Base-by-base conservation (phyloP, 2,329 filamentous ascomycete genomes). In the Sphaerostilbella broomeana region DNA sequence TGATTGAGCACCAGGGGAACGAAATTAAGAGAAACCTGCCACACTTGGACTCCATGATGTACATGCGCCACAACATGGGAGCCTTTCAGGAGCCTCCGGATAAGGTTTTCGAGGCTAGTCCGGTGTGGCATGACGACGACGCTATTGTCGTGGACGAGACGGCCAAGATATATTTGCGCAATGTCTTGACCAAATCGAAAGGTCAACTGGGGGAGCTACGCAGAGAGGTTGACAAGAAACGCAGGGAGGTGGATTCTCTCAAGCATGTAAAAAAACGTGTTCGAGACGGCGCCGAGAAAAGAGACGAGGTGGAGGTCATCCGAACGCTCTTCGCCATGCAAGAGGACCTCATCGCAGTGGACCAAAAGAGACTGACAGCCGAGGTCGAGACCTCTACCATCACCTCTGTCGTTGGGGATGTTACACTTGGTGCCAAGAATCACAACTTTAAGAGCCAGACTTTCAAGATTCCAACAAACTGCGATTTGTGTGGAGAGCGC, bases 401-500 rank as follows among this genome's bases (percentile, higher is more conserved):
- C 56, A 90, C 87, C n/a, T 72, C 81, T 8, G 85, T 81, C 0
- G 90, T 95, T 3, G 92, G 92, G 24, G 92, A 98, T 58, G 76
- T 98, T 39, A 95, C 89, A 2, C 70, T 95, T 15, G 90, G 90
- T 13, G 89, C 89, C 9, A 87, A 87, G 59, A 95, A 89, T 55
- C 92, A 98, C 68, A 92, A 94, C 56, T 98, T 98, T 74, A 95
- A 94, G 64, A 81, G 86, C n/a, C 88, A 97, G 57, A 97, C 92
- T 0, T 98, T 97, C 73, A 97, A 97, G 62, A 95, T 98, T 45
- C 94, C 94, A 0, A 98, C 92, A 4, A 97, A 97, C 59, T 98
- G 92, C 65, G 92, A 98, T 61, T 73, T 95, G 10, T 98, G 92
- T 53, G 89, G 89, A 13, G 92, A 98, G 58, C 79, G 92, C 19